These are phyloP conservation scores for Didymella pomorum DNA, from an alignment of 2,329 filamentous ascomycete species.

Conservation along the genomic window DNA sequence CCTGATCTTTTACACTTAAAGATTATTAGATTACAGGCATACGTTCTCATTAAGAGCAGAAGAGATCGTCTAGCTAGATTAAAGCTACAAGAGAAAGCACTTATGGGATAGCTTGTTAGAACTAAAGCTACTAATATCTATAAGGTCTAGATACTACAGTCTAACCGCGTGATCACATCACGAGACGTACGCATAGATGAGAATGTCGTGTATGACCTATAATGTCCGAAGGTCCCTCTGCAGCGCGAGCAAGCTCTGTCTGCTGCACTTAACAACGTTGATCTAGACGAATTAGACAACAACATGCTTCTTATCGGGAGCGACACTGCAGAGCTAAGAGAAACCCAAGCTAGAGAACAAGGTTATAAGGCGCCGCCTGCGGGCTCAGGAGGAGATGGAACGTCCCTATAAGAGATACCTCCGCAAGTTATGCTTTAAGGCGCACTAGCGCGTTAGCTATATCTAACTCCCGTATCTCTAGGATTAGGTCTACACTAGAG, in stretches of 20 bases:
- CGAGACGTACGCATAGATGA: too few species aligned
- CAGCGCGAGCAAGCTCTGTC: not conserved
- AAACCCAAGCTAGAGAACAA: too few species aligned
- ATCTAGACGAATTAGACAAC: too few species aligned
- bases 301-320: too few species aligned
- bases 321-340: too few species aligned
- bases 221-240: not conserved
- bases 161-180: too few species aligned
- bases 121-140: constrained; percentile 1
- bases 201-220: too few species aligned
- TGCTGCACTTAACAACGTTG: too few species aligned
- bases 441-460: not conserved
- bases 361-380: too few species aligned
- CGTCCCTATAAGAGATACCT: not conserved
- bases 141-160: too few species aligned
- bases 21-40: not conserved
- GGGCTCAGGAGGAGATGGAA: not conserved
- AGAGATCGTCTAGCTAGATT: not conserved
- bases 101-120: not conserved
- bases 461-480: too few species aligned
- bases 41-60: not conserved
- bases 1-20: not conserved
- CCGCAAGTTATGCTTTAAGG: not conserved
- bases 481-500: too few species aligned
- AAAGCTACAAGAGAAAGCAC: constrained; percentile 1